These are phyloP conservation scores for Chlorella variabilis DNA, from an alignment of 163 green algal species.

Conservation along the genomic window DNA sequence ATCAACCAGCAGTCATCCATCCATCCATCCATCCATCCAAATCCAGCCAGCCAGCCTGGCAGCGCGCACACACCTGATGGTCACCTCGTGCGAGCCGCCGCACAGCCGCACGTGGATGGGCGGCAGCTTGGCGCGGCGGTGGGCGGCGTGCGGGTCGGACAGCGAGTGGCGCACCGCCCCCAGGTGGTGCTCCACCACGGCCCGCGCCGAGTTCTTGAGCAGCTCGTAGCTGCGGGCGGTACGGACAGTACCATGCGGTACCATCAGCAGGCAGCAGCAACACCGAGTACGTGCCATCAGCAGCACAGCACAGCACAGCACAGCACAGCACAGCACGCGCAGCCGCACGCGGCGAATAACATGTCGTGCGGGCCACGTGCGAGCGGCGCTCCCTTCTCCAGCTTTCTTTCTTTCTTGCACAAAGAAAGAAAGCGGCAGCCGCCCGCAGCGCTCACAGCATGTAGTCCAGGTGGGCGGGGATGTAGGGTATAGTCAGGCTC, in stretches of 20 bases:
- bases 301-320: no score
- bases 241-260: no score
- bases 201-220: slow-evolving; percentile 80
- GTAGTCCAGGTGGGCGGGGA: slow-evolving; percentile 82
- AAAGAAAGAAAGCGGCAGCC: no score
- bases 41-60: no score
- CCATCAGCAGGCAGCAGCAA: no score
- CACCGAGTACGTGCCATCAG: no score
- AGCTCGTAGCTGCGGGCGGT: slow-evolving; percentile 78
- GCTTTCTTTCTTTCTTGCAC: no score
- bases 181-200: slow-evolving; percentile 57
- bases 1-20: no score
- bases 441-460: slow-evolving; percentile 82
- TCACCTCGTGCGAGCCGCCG: slow-evolving; percentile 46
- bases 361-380: no score
- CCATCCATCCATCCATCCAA: no score
- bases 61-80: slow-evolving; percentile 43
- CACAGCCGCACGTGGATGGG: slow-evolving; percentile 72
- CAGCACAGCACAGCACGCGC: neutral
- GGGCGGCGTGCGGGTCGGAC: neutral
- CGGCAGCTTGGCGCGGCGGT: slow-evolving; percentile 47
- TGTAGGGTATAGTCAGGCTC: slow-evolving; percentile 78
- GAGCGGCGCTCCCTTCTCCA: no score
- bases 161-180: neutral
- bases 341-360: no score